Percentiles rank a stretch among this genome's conserved stretches.
phyloP scores from a whole-genome alignment of 768 basidiomycete species.

The Pisolithus tinctorius region DNA sequence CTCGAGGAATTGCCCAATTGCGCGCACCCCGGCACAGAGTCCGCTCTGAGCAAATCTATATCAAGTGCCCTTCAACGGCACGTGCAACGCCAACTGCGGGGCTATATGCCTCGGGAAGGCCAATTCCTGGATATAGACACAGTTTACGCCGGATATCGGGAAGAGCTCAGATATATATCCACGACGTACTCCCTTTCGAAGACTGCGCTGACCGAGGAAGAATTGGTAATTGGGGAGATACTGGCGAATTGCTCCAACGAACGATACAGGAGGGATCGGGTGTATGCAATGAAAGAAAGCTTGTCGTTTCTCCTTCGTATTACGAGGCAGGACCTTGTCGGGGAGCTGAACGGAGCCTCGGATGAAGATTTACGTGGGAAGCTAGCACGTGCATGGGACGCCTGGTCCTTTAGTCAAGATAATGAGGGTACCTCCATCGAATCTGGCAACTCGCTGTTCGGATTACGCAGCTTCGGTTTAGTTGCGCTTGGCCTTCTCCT shows the following conservation, averaged over 20 bases:
- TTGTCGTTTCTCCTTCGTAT: constrained; percentile 46
- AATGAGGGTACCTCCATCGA: constrained; percentile 20
- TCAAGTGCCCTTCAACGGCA: constrained; percentile 10
- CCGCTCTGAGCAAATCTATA: constrained; percentile 29
- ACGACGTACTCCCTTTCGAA: constrained; percentile 60
- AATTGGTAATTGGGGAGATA: constrained; percentile 70
- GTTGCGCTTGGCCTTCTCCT: constrained; percentile 55
- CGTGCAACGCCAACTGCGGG: constrained; percentile 17
- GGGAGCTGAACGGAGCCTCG: constrained; percentile 17
- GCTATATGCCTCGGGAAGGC: not conserved
- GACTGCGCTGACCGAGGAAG: constrained; percentile 58
- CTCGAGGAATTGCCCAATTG: constrained; percentile 31
- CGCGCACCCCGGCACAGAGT: constrained; percentile 7
- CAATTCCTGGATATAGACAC: constrained; percentile 13
- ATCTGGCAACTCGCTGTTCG: constrained; percentile 29
- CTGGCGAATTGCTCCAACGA: constrained; percentile 61
- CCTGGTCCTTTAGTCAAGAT: constrained; percentile 52
- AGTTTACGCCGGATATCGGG: constrained; percentile 47
- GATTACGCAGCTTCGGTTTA: constrained; percentile 61
- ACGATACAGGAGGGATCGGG: constrained; percentile 51
- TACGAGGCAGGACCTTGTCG: constrained; percentile 34
- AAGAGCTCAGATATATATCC: constrained; percentile 67
- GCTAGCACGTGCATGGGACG: constrained; percentile 54
- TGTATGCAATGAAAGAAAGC: constrained; percentile 59
- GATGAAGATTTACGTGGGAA: constrained; percentile 28